Base-by-base conservation (phyloP, 2,329 filamentous ascomycete species). In the Penicillium sp. region DNA sequence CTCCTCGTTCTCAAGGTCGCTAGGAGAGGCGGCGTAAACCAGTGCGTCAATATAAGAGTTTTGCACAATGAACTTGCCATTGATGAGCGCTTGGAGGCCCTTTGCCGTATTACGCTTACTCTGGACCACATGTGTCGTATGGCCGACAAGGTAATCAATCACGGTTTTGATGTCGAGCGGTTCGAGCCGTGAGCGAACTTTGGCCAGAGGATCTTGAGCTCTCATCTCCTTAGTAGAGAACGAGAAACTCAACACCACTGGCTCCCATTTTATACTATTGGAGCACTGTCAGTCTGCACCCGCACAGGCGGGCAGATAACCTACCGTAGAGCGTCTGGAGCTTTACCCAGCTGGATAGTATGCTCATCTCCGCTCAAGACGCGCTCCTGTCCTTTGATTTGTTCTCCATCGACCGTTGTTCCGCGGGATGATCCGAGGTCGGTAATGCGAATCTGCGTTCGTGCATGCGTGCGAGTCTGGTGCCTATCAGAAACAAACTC, bases 91-190 rank as follows among this genome's bases (percentile, higher is more conserved):
- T 66, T 95, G 90, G 2, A 99, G 78, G 0, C 89, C 90, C 59
- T 90, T 91, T 0, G 92, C 82, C 0, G 90, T 92, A 69, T 97
- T 99, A 43, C 94, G 82, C 72, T 95, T 96, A 69, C 85, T 89
- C 7, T 90, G 86, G 30, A 97, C 85, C 10, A 95, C 88, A 70
- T 97, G 92, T 0, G 92, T 96, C 0, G 92, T 96, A 25, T 81
- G 75, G 14, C 76, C 79, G 24, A 80, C 74, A 22, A 88, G 75
- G 69, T 90, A 96, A 4, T 91, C 86, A 39, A 82, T 78, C 13
- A 88, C 76, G 13, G 90, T 86, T 70, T 96, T 97, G 70, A 97
- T 86, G 66, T 96, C 94, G n/a, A 95, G 79, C 40, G 86, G 82
- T 67, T 95, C 90, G 16, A 97, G 81, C 47, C 80, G 80, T 28